Base-by-base conservation (phyloP, 805 yeast species). In the Pichia deserticola region DNA sequence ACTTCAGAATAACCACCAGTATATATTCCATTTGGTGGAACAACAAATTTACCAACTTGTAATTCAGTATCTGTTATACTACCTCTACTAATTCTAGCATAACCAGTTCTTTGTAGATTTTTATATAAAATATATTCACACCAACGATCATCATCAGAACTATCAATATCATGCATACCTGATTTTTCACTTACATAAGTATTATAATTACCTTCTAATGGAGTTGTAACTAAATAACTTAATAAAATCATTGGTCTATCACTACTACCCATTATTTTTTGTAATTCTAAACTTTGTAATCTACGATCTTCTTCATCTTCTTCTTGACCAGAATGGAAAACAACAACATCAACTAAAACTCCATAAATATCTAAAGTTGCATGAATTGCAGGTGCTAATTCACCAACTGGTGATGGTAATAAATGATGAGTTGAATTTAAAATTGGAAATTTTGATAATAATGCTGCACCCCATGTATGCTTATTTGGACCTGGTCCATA, bases 401-500 rank as follows among this genome's bases (percentile, higher is more conserved):
- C 99, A 15, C 99, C 99, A 34, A 87, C 97, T 2, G 99, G 99
- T 7, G 96, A 87, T 5, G 99, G 99, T 50, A 92, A 71, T 57
- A 93, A 74, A 64, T 90, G 95, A 65, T 93, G 99, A 1, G 89
- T 81, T 3, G 97, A 89, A 61, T 84, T 79, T 50, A 93, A 58
- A 54, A 93, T 93, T 33, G 99, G 99, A 77, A 92, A 93, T 63
- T 90, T 89, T 25, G 97, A 90, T 56, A 93, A 72, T 53, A 93
- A 73, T 2, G 93, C 93, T 45, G 90, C 85, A 40, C 99, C 99
- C 99, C 99, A 93, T 0, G 99, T 93, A 70, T 93, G 98, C 66
- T 90, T 85, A 65, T 89, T 88, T 48, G 98, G 97, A 12, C 97
- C 97, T 7, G 99, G 99, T 7, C 99, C 99, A 63, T 82, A 93